Evolutionary conservation across 805 yeast species (phyloP), one percentile per base, ranked within the genome.

Genomic region (Cyberlindnera mississippiensis): DNA sequence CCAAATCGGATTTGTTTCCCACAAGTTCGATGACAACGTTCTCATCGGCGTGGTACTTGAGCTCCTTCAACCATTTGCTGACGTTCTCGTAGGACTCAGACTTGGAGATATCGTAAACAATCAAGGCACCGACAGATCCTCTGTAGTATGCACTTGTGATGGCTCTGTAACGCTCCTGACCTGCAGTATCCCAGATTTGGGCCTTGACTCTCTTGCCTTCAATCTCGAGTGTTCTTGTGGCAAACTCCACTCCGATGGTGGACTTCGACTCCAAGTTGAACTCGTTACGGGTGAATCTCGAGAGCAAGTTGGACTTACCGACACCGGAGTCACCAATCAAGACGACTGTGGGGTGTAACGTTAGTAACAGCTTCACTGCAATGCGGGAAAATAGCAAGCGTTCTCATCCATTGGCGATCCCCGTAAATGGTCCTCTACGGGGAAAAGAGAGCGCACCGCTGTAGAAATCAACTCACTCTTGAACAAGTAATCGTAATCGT

Each of bases 161-260:
- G 34, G 99, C 98, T 57, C 99, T 80, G 72, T 93, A 91, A 64
- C 99, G 80, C 67, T 91, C 99, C 71, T 91, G 99, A 48, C 99
- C 99, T 2, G 99, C 99, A 28, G 99, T 91, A 66, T 91, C 99
- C 99, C 99, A 91, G 54, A 89, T 83, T 66, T 88, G 95, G 4
- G 95, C 91, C 63, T 86, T 87, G 53, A 86, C 83, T 61, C 87
- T 69, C 59, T 84, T 85, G 33, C 88, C 89, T 51, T 85, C 91
- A 48, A 85, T 81, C 56, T 85, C 91, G 42, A 93, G 80, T 3
- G 97, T 90, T 63, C 97, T 77, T 17, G 98, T 93, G 33, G 98
- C 98, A 69, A 91, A 91, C 66, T 93, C 99, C 38, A 93, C 99
- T 36, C 99, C 99, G 60, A 91, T 91, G 20, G 99, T 91, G 40